Evolutionary conservation across 345 rosid species (phyloP).

Genomic region (Eucalyptus melliodora): DNA sequence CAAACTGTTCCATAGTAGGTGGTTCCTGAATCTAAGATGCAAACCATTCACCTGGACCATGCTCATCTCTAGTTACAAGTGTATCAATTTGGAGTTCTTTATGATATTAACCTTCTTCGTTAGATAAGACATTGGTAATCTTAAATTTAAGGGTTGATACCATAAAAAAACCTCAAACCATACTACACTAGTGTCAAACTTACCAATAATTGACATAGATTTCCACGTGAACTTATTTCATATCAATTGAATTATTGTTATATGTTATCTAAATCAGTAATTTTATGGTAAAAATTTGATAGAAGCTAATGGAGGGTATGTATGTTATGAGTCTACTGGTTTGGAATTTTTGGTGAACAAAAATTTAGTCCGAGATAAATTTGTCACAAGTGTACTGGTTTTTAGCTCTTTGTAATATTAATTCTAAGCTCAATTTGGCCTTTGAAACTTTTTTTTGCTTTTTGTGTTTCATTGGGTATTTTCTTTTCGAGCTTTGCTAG

Average conservation of each 20-base stretch:
- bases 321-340: not conserved
- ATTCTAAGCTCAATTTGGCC: not conserved
- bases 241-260: too few species aligned
- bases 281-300: not conserved
- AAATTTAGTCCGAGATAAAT: accelerated
- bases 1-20: accelerated
- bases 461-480: not conserved
- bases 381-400: accelerated
- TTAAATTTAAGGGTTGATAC: not conserved
- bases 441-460: not conserved
- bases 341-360: too few species aligned
- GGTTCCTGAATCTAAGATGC: accelerated
- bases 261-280: accelerated
- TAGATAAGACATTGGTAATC: not conserved
- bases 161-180: not conserved
- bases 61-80: too few species aligned
- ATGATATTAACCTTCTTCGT: not conserved
- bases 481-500: not conserved
- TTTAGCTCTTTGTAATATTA: too few species aligned
- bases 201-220: not conserved
- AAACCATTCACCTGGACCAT: accelerated
- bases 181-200: not conserved
- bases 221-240: not conserved
- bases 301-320: not conserved
- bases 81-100: not conserved